phyloP scores from a whole-genome alignment of 805 yeast species.

The Kuraishia capsulata region DNA sequence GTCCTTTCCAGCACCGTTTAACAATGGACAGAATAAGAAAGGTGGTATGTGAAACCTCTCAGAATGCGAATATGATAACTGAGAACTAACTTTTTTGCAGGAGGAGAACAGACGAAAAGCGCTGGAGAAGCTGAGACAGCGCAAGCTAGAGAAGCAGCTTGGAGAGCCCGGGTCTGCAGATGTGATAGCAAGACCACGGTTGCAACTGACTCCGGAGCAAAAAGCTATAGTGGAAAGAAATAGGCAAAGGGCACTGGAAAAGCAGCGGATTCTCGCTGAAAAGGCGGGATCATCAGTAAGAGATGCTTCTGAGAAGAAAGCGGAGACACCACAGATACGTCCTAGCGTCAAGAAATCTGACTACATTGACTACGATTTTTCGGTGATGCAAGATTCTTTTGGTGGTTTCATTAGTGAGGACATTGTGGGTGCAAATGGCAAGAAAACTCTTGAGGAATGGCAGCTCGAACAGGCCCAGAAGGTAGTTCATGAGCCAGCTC shows the following conservation, averaged over 20 bases:
- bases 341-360: slow-evolving; percentile 52
- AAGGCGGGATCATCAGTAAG: slow-evolving; percentile 1
- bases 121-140: slow-evolving; percentile 42
- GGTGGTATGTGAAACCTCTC: slow-evolving; percentile 13
- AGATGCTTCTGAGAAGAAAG: slow-evolving; percentile 1
- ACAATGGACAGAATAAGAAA: slow-evolving; percentile 15
- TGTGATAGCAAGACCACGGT: slow-evolving; percentile 8
- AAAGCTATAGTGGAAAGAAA: slow-evolving; percentile 39
- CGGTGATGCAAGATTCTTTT: slow-evolving; percentile 79
- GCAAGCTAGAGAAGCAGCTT: slow-evolving; percentile 15
- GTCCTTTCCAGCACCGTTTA: too few relatives aligned
- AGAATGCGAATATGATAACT: background rate
- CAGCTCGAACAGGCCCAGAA: slow-evolving; percentile 36
- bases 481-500: slow-evolving; percentile 46
- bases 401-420: slow-evolving; percentile 70
- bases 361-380: slow-evolving; percentile 77
- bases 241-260: slow-evolving; percentile 41
- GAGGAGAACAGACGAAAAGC: slow-evolving; percentile 60
- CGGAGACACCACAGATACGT: slow-evolving; percentile 11
- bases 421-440: slow-evolving; percentile 17
- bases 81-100: slow-evolving; percentile 19
- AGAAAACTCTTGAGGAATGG: slow-evolving; percentile 45
- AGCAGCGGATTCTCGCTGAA: slow-evolving; percentile 7
- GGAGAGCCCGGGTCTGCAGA: slow-evolving; percentile 3
- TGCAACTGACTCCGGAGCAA: slow-evolving; percentile 38